Conservation (phyloP, 2,329 filamentous ascomycete genomes). For the Trichoderma atrobrunneum region DNA sequence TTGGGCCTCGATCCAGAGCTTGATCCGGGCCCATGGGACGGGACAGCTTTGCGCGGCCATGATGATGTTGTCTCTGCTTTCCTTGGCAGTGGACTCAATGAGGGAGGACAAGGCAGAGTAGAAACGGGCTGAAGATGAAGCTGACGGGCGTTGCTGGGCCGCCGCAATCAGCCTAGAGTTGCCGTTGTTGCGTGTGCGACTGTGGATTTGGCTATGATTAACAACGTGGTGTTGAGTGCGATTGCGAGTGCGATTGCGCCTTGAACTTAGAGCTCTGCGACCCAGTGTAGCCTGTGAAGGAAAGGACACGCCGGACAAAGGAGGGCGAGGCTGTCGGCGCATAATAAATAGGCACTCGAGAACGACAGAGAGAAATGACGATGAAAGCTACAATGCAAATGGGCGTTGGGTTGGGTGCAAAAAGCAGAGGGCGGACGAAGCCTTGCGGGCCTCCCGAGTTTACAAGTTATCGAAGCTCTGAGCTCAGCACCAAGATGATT, state of each 20-base stretch:
- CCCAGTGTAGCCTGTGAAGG: not conserved
- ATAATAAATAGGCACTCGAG: not conserved
- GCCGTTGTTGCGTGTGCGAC: not conserved
- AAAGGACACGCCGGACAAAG: not conserved
- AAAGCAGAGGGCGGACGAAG: not conserved
- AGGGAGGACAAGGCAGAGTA: not conserved
- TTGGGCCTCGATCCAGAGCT: constrained; percentile 41
- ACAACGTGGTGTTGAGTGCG: not conserved
- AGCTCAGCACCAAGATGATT: not conserved
- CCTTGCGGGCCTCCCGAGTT: not conserved
- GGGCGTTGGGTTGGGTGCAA: not conserved
- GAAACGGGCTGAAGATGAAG: not conserved
- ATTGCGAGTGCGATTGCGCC: not conserved
- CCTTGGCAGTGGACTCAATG: not conserved
- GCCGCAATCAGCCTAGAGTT: not conserved
- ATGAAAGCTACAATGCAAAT: not conserved
- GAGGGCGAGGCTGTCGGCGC: not conserved
- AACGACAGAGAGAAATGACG: not conserved
- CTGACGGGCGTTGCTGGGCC: not conserved
- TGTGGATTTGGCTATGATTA: not conserved
- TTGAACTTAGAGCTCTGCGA: not conserved
- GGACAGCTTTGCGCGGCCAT: not conserved
- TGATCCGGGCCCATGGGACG: constrained; percentile 36
- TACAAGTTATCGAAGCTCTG: not conserved
- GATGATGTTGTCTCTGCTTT: not conserved